These are phyloP conservation scores for Debaryomyces coudertii DNA, from an alignment of 1,139 yeast species.

Conservation along the genomic window DNA sequence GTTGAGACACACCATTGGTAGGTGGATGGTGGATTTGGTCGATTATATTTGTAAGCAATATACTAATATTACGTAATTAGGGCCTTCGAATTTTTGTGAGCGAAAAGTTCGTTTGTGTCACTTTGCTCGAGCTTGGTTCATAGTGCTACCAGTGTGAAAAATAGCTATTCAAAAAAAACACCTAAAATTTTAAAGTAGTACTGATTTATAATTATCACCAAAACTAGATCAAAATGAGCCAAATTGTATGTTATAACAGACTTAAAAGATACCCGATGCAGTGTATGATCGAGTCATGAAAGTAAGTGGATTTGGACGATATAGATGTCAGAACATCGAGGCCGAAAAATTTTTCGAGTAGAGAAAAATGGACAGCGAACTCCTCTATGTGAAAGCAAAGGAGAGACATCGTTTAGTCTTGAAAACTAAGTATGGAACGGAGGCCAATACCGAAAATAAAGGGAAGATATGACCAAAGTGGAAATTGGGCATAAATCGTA, in stretches of 20 bases:
- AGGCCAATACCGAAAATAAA: too few relatives aligned
- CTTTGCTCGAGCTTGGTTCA: constrained; percentile 11
- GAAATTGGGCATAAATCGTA: constrained; percentile 4
- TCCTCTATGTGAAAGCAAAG: not conserved
- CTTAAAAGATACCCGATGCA: not conserved
- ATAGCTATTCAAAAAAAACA: constrained; percentile 17
- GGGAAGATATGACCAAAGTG: not conserved
- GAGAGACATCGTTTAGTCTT: not conserved
- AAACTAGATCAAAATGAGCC: constrained; percentile 38
- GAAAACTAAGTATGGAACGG: not conserved
- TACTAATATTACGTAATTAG: not conserved
- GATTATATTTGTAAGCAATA: not conserved
- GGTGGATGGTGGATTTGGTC: not conserved
- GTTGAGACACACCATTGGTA: not conserved
- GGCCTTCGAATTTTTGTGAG: not conserved
- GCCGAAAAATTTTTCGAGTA: constrained; percentile 8
- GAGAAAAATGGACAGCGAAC: not conserved
- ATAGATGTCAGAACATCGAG: not conserved
- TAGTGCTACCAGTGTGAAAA: constrained; percentile 13
- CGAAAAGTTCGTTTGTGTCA: constrained; percentile 8
- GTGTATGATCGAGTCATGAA: not conserved
- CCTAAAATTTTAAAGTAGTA: constrained; percentile 21
- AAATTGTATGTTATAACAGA: constrained; percentile 29
- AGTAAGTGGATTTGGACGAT: not conserved
- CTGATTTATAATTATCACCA: constrained; percentile 24